A percentile compares a stretch with the other conserved stretches of the same genome.
These are phyloP conservation scores for Epichloe typhina DNA, from an alignment of 2,329 filamentous ascomycete genomes.

Conservation along the genomic window DNA sequence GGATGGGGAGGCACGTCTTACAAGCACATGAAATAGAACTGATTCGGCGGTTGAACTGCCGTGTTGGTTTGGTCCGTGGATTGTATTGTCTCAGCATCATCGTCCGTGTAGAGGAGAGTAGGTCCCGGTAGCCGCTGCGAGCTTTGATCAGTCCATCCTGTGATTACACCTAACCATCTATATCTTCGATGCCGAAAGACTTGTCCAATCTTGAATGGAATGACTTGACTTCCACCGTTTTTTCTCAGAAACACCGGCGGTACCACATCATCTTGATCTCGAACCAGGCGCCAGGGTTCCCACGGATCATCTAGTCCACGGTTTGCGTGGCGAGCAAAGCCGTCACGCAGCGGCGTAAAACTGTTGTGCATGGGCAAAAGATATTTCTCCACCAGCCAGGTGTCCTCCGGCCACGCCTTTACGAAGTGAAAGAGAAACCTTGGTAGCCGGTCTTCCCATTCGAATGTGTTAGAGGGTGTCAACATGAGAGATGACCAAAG, in stretches of 20 bases:
- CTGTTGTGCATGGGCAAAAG: constrained; percentile 45
- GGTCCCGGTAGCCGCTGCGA: constrained; percentile 15
- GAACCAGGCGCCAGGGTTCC: constrained; percentile 21
- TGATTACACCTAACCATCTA: constrained; percentile 66
- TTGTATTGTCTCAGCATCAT: constrained; percentile 14
- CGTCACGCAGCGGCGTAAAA: constrained; percentile 20
- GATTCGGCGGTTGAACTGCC: constrained; percentile 15
- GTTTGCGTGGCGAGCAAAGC: constrained; percentile 15
- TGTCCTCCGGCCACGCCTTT: constrained; percentile 44
- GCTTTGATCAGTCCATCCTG: constrained; percentile 62
- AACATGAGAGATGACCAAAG: constrained; percentile 58
- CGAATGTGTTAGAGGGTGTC: constrained; percentile 30
- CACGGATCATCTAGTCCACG: constrained; percentile 17
- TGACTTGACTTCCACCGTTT: constrained; percentile 11
- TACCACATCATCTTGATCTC: constrained; percentile 29
- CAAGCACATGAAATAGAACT: constrained; percentile 70
- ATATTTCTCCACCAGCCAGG: constrained; percentile 55
- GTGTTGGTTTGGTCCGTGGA: constrained; percentile 7
- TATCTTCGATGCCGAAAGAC: constrained; percentile 76
- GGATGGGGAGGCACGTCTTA: constrained; percentile 34
- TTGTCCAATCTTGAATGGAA: constrained; percentile 58
- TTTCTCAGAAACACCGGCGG: constrained; percentile 22
- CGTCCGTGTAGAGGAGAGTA: constrained; percentile 12
- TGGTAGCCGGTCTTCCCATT: constrained; percentile 49
- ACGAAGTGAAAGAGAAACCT: constrained; percentile 41